Evolutionary conservation across 2,329 filamentous ascomycete genomes (phyloP), one percentile per base, ranked within the genome.

Genomic region (Aspergillus ruber): DNA sequence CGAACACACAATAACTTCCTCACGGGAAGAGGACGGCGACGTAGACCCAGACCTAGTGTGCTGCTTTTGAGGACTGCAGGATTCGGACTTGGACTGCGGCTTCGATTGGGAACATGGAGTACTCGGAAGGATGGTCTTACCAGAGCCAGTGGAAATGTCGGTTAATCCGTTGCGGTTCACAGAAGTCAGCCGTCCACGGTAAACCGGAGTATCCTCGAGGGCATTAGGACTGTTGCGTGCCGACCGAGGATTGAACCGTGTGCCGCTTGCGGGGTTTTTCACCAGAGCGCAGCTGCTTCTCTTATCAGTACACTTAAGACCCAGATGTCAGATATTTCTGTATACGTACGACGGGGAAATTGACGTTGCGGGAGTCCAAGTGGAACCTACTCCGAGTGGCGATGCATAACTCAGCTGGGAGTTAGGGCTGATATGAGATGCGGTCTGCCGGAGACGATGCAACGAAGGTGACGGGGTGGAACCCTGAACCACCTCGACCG

Each of bases 341-440:
- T 18, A 48, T 43, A 67, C 71, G 62, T 68, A 74, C 72, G 69
- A 67, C 52, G 72, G 72, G 44, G 72, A 74, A 47, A 74, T 72
- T 13, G 72, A 73, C 44, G 72, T 73, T 47, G 71, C 72, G 18
- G 72, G 72, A 48, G 72, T 75, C 69, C 71, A 75, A 49, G 63
- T 62, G 43, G 67, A 61, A 47, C 65, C 67, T 32, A 67, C 61
- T 41, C 67, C 71, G 45, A 64, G 62, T 40, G 72, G 71, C 45
- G 72, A 74, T 39, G 66, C 61, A 54, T 66, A 71, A 56, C 68
- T 74, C 40, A 63, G 59, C 52, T 71, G 68, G 21, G 70, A 72
- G 29, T 55, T 63, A 25, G 71, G 71, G 40, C 69, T 73, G 49
- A 72, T 55, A 48, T 72, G 69, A 40, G 65, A 64, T 42, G 56